Percentiles rank a stretch among this genome's conserved stretches.
These are phyloP conservation scores for Termitomyces sp. DNA, from an alignment of 768 basidiomycete genomes.

Conservation along the genomic window DNA sequence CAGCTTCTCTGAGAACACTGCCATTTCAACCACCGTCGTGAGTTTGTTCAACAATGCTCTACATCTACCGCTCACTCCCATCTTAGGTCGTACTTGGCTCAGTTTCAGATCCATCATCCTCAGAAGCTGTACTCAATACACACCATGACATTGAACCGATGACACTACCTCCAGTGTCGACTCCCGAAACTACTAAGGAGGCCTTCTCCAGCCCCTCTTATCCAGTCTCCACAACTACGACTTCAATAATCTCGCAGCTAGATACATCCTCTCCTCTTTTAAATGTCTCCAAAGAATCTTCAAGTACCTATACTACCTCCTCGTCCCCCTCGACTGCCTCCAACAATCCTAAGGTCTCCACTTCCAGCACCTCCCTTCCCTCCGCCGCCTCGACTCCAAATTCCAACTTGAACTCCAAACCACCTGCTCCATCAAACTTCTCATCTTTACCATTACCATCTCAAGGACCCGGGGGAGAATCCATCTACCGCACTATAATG, in stretches of 20 bases:
- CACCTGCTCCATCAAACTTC: neutral
- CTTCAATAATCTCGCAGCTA: neutral
- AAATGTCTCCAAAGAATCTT: neutral
- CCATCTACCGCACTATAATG: slow-evolving; percentile 95
- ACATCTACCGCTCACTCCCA: neutral
- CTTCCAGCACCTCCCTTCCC: neutral
- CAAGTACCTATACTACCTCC: neutral
- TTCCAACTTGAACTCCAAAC: neutral
- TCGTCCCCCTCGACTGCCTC: neutral
- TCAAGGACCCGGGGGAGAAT: slow-evolving; percentile 58
- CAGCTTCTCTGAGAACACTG: neutral
- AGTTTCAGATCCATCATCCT: neutral
- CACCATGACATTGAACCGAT: neutral
- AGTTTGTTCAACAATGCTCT: neutral
- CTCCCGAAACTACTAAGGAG: neutral
- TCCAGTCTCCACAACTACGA: neutral
- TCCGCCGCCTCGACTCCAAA: neutral
- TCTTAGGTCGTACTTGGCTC: neutral
- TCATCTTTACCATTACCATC: slow-evolving; percentile 10
- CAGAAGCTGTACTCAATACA: neutral
- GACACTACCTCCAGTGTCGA: neutral
- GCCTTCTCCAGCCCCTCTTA: neutral
- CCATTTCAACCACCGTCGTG: neutral
- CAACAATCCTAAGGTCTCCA: neutral
- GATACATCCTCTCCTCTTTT: neutral